Conservation (phyloP, 495 filamentous ascomycete genomes). For the Venustampulla echinocandica region DNA sequence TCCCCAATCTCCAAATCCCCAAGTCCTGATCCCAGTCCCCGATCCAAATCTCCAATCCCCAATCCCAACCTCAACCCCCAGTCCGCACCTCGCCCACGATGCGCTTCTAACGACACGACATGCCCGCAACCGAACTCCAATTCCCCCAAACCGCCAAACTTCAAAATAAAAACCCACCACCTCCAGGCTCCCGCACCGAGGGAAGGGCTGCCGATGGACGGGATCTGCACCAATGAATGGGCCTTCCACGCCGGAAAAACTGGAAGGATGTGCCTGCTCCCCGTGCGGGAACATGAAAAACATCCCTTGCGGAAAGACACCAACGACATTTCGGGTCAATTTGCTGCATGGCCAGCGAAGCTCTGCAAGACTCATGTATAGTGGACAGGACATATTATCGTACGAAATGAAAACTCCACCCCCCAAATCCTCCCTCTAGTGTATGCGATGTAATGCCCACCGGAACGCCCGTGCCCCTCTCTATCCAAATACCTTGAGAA, state of each 20-base stretch:
- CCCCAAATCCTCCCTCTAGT: too few species aligned
- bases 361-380: background rate
- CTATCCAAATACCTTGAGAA: slow-evolving; percentile 83
- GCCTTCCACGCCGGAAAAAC: background rate
- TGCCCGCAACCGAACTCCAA: slow-evolving; percentile 7
- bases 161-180: too few species aligned
- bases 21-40: too few species aligned
- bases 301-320: background rate
- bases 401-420: too few species aligned
- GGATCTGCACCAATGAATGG: slow-evolving; percentile 10
- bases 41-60: too few species aligned
- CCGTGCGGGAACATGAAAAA: too few species aligned
- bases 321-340: background rate
- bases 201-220: slow-evolving; percentile 10
- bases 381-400: background rate
- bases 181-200: too few species aligned
- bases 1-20: too few species aligned
- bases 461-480: background rate
- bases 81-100: background rate
- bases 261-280: too few species aligned
- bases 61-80: background rate
- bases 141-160: too few species aligned
- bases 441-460: too few species aligned
- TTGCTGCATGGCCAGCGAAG: slow-evolving; percentile 12
- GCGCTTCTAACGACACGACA: background rate